These are phyloP conservation scores for Colletotrichum endophyticum DNA, from an alignment of 2,329 filamentous ascomycete genomes.

Conservation along the genomic window DNA sequence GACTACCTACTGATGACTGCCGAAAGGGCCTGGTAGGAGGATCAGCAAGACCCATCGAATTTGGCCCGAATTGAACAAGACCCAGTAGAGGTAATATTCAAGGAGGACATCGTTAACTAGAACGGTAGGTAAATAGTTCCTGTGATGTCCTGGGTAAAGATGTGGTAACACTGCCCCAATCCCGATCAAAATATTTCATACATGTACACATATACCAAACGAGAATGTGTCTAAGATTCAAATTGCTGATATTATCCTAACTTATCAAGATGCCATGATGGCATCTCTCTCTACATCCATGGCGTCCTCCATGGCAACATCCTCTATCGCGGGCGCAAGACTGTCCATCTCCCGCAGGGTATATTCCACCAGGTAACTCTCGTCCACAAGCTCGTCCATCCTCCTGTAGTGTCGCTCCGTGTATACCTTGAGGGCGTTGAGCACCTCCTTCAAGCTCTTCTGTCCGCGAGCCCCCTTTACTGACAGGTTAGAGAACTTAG, in stretches of 20 bases:
- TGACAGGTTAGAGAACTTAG: conserved; percentile 74
- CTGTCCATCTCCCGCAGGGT: conserved; percentile 92
- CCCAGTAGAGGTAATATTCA: too few species aligned
- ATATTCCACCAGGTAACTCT: conserved; percentile 94
- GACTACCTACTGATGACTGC: too few species aligned
- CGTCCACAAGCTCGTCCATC: conserved; percentile 88
- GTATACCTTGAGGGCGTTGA: conserved; percentile 87
- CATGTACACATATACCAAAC: too few species aligned
- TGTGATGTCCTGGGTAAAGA: too few species aligned
- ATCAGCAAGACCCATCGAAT: too few species aligned
- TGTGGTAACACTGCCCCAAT: too few species aligned
- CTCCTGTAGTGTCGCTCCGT: conserved; percentile 92
- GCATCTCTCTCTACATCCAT: conserved; percentile 46
- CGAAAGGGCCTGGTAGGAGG: too few species aligned
- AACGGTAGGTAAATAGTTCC: too few species aligned
- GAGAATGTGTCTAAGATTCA: neutral
- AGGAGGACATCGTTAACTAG: too few species aligned
- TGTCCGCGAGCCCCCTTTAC: conserved; percentile 62
- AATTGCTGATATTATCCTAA: neutral
- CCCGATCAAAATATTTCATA: too few species aligned
- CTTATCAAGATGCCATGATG: conserved; percentile 36
- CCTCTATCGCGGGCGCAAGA: conserved; percentile 52
- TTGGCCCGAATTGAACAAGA: too few species aligned
- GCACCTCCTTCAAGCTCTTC: conserved; percentile 78
- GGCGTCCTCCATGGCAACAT: conserved; percentile 34